Percentiles rank a stretch among this genome's conserved stretches.
phyloP scores from a whole-genome alignment of 352 stramenopile genomes.

The Globisporangium cederbergense region DNA sequence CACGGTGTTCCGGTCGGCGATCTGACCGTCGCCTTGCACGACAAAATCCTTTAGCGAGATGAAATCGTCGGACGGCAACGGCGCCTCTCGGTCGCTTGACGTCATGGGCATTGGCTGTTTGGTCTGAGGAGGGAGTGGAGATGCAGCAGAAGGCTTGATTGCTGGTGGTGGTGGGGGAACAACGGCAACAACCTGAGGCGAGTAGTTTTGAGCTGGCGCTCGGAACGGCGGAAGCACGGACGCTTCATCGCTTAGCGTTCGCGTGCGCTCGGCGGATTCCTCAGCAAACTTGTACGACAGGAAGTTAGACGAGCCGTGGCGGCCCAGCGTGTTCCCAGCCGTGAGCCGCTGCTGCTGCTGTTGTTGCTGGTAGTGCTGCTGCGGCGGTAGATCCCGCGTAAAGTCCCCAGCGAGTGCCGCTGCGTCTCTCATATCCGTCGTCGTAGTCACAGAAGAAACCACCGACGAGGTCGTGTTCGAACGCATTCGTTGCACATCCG shows the following conservation, averaged over 20 bases:
- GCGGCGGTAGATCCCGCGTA: conserved; percentile 10
- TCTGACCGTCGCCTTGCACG: conserved; percentile 28
- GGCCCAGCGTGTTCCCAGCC: conserved; percentile 12
- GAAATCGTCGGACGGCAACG: conserved; percentile 24
- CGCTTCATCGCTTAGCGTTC: conserved; percentile 5
- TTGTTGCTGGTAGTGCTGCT: neutral
- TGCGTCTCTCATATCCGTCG: neutral
- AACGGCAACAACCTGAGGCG: conserved; percentile 6
- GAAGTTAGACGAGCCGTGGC: conserved; percentile 16
- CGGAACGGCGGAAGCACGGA: conserved; percentile 2
- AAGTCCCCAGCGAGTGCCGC: conserved; percentile 14
- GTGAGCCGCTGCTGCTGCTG: conserved; percentile 15
- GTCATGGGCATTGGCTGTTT: neutral
- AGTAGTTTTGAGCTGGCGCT: neutral
- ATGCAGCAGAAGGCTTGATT: neutral
- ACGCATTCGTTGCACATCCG: neutral
- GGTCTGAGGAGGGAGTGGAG: neutral
- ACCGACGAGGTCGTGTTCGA: neutral
- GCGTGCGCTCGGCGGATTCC: conserved; percentile 12
- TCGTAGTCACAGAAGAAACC: neutral
- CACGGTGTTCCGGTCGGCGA: conserved; percentile 10
- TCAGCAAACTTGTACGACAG: conserved; percentile 14
- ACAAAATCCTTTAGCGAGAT: conserved; percentile 57
- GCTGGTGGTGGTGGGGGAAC: conserved; percentile 2
- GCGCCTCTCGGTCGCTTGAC: neutral